Evolutionary conservation across 176 grass and related monocot species (phyloP).

Genomic region (Carex kokanica): DNA sequence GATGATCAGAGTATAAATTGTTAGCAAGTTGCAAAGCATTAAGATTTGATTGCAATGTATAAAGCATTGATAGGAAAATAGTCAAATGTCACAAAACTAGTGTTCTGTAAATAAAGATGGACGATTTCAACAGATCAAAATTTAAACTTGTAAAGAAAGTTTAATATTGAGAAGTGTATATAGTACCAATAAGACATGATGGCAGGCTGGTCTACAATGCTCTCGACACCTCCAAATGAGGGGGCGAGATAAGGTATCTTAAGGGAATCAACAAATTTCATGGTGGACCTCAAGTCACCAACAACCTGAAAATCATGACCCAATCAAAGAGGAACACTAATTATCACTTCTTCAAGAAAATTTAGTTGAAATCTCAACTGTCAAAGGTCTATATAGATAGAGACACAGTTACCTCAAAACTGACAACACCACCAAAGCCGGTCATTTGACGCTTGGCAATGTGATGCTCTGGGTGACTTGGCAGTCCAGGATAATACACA

Average conservation of each 20-base stretch:
- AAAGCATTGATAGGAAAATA: not conserved
- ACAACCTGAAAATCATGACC: conserved; percentile 38
- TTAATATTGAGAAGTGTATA: not conserved
- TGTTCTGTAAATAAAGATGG: not conserved
- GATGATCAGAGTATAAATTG: not conserved
- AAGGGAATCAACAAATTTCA: conserved; percentile 88
- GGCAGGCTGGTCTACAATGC: conserved; percentile 93
- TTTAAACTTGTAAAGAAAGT: not conserved
- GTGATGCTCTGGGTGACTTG: conserved; percentile 96
- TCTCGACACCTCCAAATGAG: conserved; percentile 97
- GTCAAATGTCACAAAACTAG: not conserved
- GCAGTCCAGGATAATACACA: conserved; percentile 89
- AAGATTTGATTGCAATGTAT: not conserved
- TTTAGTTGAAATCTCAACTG: not conserved
- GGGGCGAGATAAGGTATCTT: conserved; percentile 90
- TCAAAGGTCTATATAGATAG: not conserved
- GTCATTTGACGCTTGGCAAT: conserved; percentile 99
- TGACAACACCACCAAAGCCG: conserved; percentile 99
- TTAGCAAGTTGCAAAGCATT: not conserved
- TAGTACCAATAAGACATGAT: conserved; percentile 99
- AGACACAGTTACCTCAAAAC: conserved; percentile 74
- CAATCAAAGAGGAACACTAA: not conserved
- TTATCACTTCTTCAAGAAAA: not conserved
- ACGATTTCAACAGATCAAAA: not conserved
- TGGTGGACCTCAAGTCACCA: conserved; percentile 70